These are phyloP conservation scores for Pseudonitzschia pungens DNA, from an alignment of 108 stramenopile species.

Conservation along the genomic window DNA sequence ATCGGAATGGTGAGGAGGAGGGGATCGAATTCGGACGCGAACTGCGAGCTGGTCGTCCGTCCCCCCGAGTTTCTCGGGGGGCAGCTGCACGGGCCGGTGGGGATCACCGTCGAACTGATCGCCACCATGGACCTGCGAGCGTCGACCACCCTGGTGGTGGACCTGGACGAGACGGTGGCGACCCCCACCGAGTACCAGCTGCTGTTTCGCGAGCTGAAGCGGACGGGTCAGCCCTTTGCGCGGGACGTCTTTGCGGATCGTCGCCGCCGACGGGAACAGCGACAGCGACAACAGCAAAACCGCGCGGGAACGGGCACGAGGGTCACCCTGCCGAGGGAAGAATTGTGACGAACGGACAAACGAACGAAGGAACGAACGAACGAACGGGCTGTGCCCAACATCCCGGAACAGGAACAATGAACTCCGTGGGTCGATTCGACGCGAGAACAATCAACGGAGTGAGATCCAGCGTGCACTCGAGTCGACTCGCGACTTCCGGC, in stretches of 20 bases:
- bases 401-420: no score
- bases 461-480: no score
- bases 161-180: constrained; percentile 17
- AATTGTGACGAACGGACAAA: no score
- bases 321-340: not conserved
- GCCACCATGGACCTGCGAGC: constrained; percentile 27
- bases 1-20: constrained; percentile 28
- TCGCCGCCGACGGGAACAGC: not conserved
- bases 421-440: no score
- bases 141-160: constrained; percentile 22
- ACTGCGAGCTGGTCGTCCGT: constrained; percentile 20
- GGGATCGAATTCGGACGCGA: not conserved
- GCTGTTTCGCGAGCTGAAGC: constrained; percentile 5
- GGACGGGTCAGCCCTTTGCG: constrained; percentile 5
- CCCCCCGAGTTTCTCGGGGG: not conserved
- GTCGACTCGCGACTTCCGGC: no score
- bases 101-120: constrained; percentile 35
- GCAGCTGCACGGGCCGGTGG: constrained; percentile 17
- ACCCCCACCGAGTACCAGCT: not conserved
- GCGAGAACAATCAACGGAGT: no score
- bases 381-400: no score
- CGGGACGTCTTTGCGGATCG: not conserved
- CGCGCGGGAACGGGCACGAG: no score
- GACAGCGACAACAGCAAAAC: not conserved
- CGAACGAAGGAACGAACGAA: no score